These are phyloP conservation scores for Aspergillus aculeatus DNA, from an alignment of 2,329 filamentous ascomycete species.

Conservation along the genomic window DNA sequence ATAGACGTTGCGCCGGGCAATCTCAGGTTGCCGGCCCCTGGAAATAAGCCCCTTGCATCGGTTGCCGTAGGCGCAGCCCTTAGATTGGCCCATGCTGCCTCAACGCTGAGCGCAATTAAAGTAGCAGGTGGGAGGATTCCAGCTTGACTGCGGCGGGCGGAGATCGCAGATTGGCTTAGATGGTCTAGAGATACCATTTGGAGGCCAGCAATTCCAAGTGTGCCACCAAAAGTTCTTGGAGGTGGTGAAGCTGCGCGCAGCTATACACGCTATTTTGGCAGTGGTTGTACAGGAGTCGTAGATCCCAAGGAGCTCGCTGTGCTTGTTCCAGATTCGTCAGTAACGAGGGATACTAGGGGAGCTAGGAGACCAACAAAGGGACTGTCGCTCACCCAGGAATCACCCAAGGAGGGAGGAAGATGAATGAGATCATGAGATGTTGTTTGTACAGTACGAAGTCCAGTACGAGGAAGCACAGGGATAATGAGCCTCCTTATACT, in stretches of 20 bases:
- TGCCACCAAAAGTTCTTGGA: conserved; percentile 4
- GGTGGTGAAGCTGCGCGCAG: not conserved
- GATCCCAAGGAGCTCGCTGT: not conserved
- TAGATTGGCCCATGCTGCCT: conserved; percentile 22
- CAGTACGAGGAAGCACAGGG: not conserved
- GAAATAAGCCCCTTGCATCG: conserved; percentile 29
- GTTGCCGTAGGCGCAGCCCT: conserved; percentile 20
- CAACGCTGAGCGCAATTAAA: conserved; percentile 19
- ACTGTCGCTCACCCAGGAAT: conserved; percentile 7
- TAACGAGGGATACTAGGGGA: conserved; percentile 16
- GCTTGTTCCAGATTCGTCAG: not conserved
- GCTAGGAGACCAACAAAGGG: not conserved
- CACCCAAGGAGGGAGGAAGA: not conserved
- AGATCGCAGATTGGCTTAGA: conserved; percentile 12
- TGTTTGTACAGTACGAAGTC: not conserved
- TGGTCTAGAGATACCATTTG: conserved; percentile 13
- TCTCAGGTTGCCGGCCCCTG: conserved; percentile 24
- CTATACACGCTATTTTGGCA: not conserved
- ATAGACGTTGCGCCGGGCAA: conserved; percentile 27
- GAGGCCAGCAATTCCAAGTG: conserved; percentile 8
- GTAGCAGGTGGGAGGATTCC: conserved; percentile 20
- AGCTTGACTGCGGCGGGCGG: conserved; percentile 10
- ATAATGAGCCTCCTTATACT: not conserved
- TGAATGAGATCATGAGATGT: not conserved
- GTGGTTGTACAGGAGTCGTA: not conserved